Conservation (phyloP, 1,139 yeast species). For the Candida frijolesensis region DNA sequence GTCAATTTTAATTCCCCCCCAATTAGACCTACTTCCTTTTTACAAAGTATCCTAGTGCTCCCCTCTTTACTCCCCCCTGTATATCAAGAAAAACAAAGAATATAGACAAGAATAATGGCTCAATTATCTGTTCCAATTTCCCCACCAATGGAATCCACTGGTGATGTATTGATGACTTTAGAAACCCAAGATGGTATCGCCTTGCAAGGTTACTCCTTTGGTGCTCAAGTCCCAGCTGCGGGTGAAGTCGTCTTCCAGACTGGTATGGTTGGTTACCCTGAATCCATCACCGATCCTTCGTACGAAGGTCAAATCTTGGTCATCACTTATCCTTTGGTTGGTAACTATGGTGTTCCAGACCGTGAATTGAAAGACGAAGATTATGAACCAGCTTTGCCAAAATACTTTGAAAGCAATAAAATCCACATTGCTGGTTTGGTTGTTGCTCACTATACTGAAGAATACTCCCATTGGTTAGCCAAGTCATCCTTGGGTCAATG, state of each 20-base stretch:
- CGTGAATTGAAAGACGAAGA: constrained; percentile 73
- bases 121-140: constrained; percentile 69
- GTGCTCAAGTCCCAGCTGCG: constrained; percentile 86
- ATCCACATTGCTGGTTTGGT: constrained; percentile 97
- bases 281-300: constrained; percentile 97
- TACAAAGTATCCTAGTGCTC: neutral
- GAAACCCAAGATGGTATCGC: constrained; percentile 90
- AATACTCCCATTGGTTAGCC: constrained; percentile 92
- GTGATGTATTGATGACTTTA: constrained; percentile 82
- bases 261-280: constrained; percentile 99
- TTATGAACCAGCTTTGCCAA: constrained; percentile 74
- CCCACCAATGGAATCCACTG: constrained; percentile 83
- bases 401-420: constrained; percentile 86
- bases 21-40: neutral
- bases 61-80: neutral
- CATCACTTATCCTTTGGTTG: constrained; percentile 94
- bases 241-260: constrained; percentile 99
- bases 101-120: constrained; percentile 11
- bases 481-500: constrained; percentile 89
- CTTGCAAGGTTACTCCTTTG: constrained; percentile 96
- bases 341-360: constrained; percentile 99
- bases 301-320: constrained; percentile 98
- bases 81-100: neutral
- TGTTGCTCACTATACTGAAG: constrained; percentile 96
- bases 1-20: neutral